Evolutionary conservation across 1,284 basidiomycete genomes (phyloP), one percentile per base, ranked within the genome.

Genomic region (Fomitopsis betulina): DNA sequence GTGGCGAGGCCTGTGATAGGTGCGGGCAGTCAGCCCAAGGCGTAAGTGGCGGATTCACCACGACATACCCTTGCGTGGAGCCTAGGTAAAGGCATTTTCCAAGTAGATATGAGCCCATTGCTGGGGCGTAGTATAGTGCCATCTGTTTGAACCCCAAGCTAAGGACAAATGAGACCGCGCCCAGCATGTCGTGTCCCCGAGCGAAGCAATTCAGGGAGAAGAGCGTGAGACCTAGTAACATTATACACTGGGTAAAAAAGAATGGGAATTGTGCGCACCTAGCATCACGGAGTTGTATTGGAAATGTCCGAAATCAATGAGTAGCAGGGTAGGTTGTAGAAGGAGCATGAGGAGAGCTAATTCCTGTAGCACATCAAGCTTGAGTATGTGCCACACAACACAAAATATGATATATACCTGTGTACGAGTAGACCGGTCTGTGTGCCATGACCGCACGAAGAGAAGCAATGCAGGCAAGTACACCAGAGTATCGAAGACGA

Each of bases 101-200:
- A 15, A 95, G 74, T 1, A 95, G 75, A 72, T 94, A 96, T 0
- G 87, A 83, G 40, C 93, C 91, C 21, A 96, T 82, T 1, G 91
- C 94, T 7, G 96, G 96, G 0, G 93, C 91, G 70, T 94, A 98
- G 71, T 96, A 97, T 12, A 98, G 76, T 5, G 92, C 89, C 94
- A 97, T 97, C 72, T 97, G 95, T 72, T 98, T 97, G 80, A 97
- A 97, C 3, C 89, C 82, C 17, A 98, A 79, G 64, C 91, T 91
- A 35, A 87, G 76, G 8, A 92, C 89, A 65, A 97, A 96, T 61
- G 79, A 85, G n/a, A 91, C 69, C 6, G 93, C 91, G 1, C 92
- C 95, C 0, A 86, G 63, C 3, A 91, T 71, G 69, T 98, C 93
- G 32, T 80, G 76, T 7, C 83, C 87, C 1, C 70, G 69, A 5